Conservation (phyloP, 495 filamentous ascomycete genomes). For the Thermochaetoides thermophila region DNA sequence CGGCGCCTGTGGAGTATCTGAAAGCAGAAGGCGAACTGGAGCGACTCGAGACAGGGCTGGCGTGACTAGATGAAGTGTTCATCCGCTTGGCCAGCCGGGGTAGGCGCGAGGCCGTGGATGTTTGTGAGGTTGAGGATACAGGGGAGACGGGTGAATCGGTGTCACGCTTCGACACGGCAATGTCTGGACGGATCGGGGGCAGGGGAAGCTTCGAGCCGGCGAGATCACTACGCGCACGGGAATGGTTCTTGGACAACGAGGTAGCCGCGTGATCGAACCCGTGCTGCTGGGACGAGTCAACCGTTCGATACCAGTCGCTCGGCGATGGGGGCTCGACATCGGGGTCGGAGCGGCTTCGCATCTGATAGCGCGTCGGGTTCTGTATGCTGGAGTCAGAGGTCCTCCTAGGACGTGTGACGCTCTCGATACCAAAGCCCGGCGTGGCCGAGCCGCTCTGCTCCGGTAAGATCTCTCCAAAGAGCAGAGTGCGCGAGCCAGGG, state of each 20-base stretch:
- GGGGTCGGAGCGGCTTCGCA: slow-evolving; percentile 30
- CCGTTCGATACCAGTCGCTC: slow-evolving; percentile 37
- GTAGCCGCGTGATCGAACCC: slow-evolving; percentile 15
- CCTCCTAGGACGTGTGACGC: slow-evolving; percentile 18
- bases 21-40: slow-evolving; percentile 34
- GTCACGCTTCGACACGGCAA: slow-evolving; percentile 9
- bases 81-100: slow-evolving; percentile 30
- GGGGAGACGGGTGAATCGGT: slow-evolving; percentile 10
- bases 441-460: slow-evolving; percentile 24
- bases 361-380: slow-evolving; percentile 18
- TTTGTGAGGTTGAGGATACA: slow-evolving; percentile 16
- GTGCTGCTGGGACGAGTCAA: slow-evolving; percentile 15
- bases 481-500: slow-evolving; percentile 19
- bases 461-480: slow-evolving; percentile 39
- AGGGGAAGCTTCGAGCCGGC: slow-evolving; percentile 24
- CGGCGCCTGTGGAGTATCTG: slow-evolving; percentile 22
- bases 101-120: slow-evolving; percentile 26
- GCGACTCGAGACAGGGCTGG: slow-evolving; percentile 33
- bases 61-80: slow-evolving; percentile 25
- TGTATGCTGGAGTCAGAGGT: slow-evolving; percentile 34
- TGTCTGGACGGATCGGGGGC: slow-evolving; percentile 15
- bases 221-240: slow-evolving; percentile 35
- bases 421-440: slow-evolving; percentile 36
- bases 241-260: slow-evolving; percentile 2
- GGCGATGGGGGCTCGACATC: slow-evolving; percentile 36